Percentiles rank a stretch among this genome's conserved stretches.
Conservation (phyloP, 768 basidiomycete species). For the Mycena galericulata region DNA sequence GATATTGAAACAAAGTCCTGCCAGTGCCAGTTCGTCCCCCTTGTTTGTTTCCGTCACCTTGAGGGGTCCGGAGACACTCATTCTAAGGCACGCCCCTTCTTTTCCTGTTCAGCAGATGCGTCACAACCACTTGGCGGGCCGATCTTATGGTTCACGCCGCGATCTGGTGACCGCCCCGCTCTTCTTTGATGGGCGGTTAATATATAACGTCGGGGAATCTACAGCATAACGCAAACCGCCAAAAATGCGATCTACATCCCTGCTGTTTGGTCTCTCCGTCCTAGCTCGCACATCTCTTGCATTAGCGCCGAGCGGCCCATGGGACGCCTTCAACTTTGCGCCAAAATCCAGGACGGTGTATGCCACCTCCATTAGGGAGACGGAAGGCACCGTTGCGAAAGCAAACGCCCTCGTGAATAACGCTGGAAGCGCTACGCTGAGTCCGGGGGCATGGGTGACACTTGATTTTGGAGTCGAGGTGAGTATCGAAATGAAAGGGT, state of each 20-base stretch:
- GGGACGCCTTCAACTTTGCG: conserved; percentile 66
- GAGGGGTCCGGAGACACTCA: too few species aligned
- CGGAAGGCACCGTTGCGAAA: conserved; percentile 49
- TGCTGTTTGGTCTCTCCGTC: neutral
- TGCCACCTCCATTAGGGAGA: conserved; percentile 53
- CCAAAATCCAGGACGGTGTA: conserved; percentile 61
- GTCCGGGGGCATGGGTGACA: conserved; percentile 59
- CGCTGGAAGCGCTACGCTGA: conserved; percentile 52
- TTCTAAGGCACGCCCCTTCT: too few species aligned
- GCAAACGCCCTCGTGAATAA: conserved; percentile 49
- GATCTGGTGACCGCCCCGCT: conserved; percentile 22
- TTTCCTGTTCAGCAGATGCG: conserved; percentile 17
- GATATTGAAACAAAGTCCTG: too few species aligned
- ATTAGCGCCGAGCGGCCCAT: conserved; percentile 59
- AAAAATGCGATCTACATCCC: conserved; percentile 13
- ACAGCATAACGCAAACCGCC: neutral
- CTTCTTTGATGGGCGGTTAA: neutral
- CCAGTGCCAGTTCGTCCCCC: too few species aligned
- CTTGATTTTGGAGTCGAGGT: conserved; percentile 70
- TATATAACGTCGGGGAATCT: conserved; percentile 17
- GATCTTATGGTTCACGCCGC: neutral
- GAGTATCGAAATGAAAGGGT: conserved; percentile 15
- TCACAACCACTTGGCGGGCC: conserved; percentile 17
- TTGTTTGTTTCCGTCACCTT: too few species aligned
- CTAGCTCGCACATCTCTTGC: conserved; percentile 8